Base-by-base conservation (phyloP, 208 protist genomes). In the Trypanosoma scelopori region DNA sequence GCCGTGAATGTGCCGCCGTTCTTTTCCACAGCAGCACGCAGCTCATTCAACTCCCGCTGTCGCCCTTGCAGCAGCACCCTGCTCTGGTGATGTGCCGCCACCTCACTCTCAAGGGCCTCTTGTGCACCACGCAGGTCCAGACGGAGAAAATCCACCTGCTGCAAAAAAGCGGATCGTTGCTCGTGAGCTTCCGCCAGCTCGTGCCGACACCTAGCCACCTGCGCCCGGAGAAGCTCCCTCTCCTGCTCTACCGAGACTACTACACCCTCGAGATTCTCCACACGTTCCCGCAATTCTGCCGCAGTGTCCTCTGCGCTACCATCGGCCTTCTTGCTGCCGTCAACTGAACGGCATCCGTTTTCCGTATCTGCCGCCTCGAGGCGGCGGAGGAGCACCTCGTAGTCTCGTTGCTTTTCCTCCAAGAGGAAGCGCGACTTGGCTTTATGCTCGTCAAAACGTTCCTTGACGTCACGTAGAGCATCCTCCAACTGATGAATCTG, bases 71-170 rank as follows among this genome's bases (percentile, higher is more conserved):
- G 57, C 6, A 69, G 48, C 3, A 22, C 41, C 43, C 58, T 66
- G 42, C 78, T 84, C 45, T 80, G 78, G 18, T 69, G 50, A 62
- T 87, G 84, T 9, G 81, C 80, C 4, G 62, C n/a, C 5, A 65
- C 61, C 45, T 85, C 84, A 39, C 81, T 81, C 16, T 87, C 78
- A 20, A 91, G 65, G 9, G 77, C 76, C 65, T 89, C 83, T 45
- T 61, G 70, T 13, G 52, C 56, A 0, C 69, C 56, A 52, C 60
- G 59, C 15, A 81, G 22, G 30, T 82, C 82, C 16, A 80, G 52
- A 32, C 35, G 57, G 5, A 56, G 9, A 42, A 55, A 65, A 2
- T 73, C 68, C 18, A 67, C 9, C 41, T 67, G 41, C n/a, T 65
- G 59, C 12, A 30, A 0, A 35, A 61, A 1, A 15, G 20, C 49